These are phyloP conservation scores for Biscogniauxia sp. DNA, from an alignment of 2,329 filamentous ascomycete genomes.

Conservation along the genomic window DNA sequence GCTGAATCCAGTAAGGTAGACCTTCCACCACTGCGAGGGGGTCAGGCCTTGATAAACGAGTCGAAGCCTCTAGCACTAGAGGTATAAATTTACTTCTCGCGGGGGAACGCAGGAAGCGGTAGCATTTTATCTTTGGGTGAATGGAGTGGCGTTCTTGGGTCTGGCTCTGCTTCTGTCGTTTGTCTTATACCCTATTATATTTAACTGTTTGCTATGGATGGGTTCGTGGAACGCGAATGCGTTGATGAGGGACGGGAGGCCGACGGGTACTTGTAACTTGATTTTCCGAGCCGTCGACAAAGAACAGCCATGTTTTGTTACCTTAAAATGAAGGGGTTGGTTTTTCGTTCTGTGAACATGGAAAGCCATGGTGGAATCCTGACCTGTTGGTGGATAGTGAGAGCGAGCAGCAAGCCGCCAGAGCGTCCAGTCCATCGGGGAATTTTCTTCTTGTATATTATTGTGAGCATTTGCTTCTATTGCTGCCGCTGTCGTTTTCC, in stretches of 20 bases:
- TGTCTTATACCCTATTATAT: conserved; percentile 40
- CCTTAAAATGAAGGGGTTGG: conserved; percentile 13
- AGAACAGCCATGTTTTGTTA: conserved; percentile 23
- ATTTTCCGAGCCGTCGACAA: conserved; percentile 20
- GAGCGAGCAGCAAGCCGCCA: neutral
- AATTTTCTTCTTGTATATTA: neutral
- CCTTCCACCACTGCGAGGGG: conserved; percentile 41
- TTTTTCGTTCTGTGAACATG: conserved; percentile 13
- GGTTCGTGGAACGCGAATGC: conserved; percentile 29
- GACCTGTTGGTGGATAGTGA: neutral
- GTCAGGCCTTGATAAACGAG: conserved; percentile 27
- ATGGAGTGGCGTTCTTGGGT: conserved; percentile 30
- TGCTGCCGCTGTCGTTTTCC: neutral
- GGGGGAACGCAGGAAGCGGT: conserved; percentile 28
- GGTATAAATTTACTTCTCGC: conserved; percentile 24
- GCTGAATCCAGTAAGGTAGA: conserved; percentile 31
- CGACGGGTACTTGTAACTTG: conserved; percentile 22
- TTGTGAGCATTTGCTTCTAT: neutral
- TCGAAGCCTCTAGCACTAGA: conserved; percentile 25
- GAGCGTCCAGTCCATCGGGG: neutral
- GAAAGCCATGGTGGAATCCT: conserved; percentile 3
- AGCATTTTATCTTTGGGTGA: conserved; percentile 28
- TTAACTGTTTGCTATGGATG: conserved; percentile 35
- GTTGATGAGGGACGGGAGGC: conserved; percentile 27
- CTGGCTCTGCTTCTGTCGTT: conserved; percentile 33